Conservation (phyloP, 2,329 filamentous ascomycete genomes). For the Chalaropsis thielavioides region DNA sequence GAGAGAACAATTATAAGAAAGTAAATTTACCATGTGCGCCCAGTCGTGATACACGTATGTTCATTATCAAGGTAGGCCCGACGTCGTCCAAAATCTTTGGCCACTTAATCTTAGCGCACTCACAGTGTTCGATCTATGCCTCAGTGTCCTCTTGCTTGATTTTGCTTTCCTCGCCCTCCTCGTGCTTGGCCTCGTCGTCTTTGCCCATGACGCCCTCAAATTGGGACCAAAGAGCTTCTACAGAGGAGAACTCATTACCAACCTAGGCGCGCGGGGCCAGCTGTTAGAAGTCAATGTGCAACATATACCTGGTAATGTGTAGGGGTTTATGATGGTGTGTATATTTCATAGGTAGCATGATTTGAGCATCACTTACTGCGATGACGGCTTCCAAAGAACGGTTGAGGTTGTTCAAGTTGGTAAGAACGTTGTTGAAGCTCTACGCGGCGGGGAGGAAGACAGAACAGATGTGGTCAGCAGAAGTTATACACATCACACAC, state of each 20-base stretch:
- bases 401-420: conserved; percentile 93
- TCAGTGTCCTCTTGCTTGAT: conserved; percentile 18
- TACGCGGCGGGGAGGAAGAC: conserved; percentile 22
- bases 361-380: conserved; percentile 42
- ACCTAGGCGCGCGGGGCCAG: conserved; percentile 36
- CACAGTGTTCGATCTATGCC: conserved; percentile 12
- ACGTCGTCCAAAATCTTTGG: too few relatives aligned
- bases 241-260: conserved; percentile 92
- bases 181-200: conserved; percentile 26
- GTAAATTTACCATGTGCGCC: background rate
- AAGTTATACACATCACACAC: background rate
- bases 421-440: conserved; percentile 78
- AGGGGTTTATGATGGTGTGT: background rate
- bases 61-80: too few relatives aligned
- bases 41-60: background rate
- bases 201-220: conserved; percentile 94
- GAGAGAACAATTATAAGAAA: background rate
- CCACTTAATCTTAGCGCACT: background rate
- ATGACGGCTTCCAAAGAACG: conserved; percentile 83
- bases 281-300: background rate
- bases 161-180: conserved; percentile 16
- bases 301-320: background rate
- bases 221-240: conserved; percentile 92
- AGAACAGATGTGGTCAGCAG: background rate
- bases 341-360: background rate